Evolutionary conservation across 768 basidiomycete genomes (phyloP), one percentile per base, ranked within the genome.

Genomic region (Clathrus columnatus): DNA sequence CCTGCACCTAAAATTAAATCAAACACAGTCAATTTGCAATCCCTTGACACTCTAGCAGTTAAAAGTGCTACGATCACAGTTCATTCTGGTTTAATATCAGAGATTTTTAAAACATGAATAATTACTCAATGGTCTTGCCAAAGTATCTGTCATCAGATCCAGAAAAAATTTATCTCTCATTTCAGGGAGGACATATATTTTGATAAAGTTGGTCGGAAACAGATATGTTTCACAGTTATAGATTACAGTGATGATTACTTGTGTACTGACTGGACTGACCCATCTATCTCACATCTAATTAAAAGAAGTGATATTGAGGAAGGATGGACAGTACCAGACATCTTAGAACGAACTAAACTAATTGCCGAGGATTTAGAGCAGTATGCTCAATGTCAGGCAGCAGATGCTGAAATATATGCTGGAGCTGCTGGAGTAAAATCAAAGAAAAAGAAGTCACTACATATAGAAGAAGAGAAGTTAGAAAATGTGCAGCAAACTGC

Each of bases 401-500:
- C 11, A 36, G 36, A 36, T 8, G 36, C 36, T 2, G 36, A 36
- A 8, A n/a, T 4, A 11, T 36, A 14, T 11, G 11, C n/a, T 4
- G 7, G 7, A 2, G 36, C 7, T 14, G 36, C 36, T 2, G 7
- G 36, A 8, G n/a, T 36, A 4, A 36, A 36, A n/a, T 14, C 7
- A 6, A 14, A 6, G 6, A 32, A 32, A 14, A 32, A 32, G 30
- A 32, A 7, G 30, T 32, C 30, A 32, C n/a, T n/a, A n/a, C 30
- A 14, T 6, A 14, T 32, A 14, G 30, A 32, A 32, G 30, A 32
- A 14, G 30, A 32, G 30, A 32, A 32, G 30, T 14, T 32, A 7
- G 45, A 46, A 42, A 42, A 20, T 42, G 41, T 20, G 20, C 14
- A 50, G 14, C 21, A 21, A 27, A 48, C 60, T 3, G 54, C 61